A percentile compares a stretch with the other conserved stretches of the same genome.
phyloP scores from a whole-genome alignment of 129 eudicot genomes.

The Kitagawia praeruptora region DNA sequence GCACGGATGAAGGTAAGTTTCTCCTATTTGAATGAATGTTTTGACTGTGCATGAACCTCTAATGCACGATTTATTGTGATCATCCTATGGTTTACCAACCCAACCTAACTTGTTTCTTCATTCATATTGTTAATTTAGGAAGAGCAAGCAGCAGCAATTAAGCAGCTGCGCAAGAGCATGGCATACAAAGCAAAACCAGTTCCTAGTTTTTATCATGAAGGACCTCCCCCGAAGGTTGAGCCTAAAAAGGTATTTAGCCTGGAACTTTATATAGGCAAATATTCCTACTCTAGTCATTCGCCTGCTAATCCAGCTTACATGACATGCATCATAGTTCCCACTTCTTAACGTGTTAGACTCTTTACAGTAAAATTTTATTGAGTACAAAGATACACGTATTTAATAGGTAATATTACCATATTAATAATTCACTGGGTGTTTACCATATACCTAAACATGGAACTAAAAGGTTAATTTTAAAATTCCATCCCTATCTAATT shows the following conservation, averaged over 20 bases:
- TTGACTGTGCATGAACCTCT: not conserved
- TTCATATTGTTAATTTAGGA: conserved; percentile 40
- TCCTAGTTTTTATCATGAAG: conserved; percentile 88
- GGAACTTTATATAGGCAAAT: not conserved
- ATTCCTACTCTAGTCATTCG: not conserved
- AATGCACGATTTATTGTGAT: not conserved
- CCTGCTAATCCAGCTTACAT: not conserved
- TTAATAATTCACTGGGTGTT: not conserved
- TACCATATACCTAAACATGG: not conserved
- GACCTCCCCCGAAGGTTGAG: conserved; percentile 91
- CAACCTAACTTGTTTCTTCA: not conserved
- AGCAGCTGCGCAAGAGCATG: conserved; percentile 80
- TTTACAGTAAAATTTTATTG: not conserved
- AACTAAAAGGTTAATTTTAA: not conserved
- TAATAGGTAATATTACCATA: not conserved
- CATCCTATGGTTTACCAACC: conserved; percentile 4
- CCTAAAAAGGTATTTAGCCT: conserved; percentile 66
- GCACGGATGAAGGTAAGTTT: conserved; percentile 78
- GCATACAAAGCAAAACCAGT: conserved; percentile 84
- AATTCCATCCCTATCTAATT: not conserved
- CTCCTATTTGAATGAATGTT: not conserved
- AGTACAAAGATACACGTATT: not conserved
- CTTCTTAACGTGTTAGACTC: not conserved
- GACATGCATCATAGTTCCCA: not conserved
- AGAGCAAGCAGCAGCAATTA: conserved; percentile 86